phyloP scores from a whole-genome alignment of 2,329 filamentous ascomycete species.

The Fusarium brevicatenulatum region DNA sequence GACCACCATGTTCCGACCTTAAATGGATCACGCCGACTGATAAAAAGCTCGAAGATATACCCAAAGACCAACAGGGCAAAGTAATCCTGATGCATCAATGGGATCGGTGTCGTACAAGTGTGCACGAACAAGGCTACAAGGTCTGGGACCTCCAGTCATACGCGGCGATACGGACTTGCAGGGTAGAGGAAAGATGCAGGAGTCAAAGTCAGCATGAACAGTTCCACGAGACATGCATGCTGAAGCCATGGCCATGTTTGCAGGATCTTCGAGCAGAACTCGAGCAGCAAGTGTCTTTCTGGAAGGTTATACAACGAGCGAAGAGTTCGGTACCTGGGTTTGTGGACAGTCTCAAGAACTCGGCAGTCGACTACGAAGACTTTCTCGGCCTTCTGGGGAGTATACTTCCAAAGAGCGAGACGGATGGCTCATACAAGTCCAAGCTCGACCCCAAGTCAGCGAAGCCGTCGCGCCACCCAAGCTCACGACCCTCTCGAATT shows the following conservation, averaged over 20 bases:
- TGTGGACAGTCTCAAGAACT: rapidly evolving
- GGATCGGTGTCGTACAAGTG: neutral
- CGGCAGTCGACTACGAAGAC: neutral
- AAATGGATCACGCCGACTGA: neutral
- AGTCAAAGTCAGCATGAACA: slow-evolving; percentile 1
- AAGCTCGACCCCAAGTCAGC: neutral
- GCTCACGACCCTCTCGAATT: neutral
- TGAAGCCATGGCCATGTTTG: neutral
- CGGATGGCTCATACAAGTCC: neutral
- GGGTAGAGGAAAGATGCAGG: neutral
- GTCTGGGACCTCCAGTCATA: neutral
- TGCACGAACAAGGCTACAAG: neutral
- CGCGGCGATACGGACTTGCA: neutral
- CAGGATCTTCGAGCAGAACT: neutral
- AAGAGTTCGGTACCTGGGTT: neutral
- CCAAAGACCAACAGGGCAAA: neutral
- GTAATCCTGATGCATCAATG: neutral
- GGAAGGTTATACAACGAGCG: neutral
- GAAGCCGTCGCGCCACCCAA: rapidly evolving
- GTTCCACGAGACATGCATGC: neutral
- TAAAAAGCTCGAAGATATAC: rapidly evolving
- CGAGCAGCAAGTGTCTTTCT: neutral
- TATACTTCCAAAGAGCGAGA: neutral
- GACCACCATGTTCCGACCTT: rapidly evolving
- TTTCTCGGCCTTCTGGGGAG: neutral